Evolutionary conservation across 352 stramenopile species (phyloP).

Genomic region (Phytophthora hybrid): DNA sequence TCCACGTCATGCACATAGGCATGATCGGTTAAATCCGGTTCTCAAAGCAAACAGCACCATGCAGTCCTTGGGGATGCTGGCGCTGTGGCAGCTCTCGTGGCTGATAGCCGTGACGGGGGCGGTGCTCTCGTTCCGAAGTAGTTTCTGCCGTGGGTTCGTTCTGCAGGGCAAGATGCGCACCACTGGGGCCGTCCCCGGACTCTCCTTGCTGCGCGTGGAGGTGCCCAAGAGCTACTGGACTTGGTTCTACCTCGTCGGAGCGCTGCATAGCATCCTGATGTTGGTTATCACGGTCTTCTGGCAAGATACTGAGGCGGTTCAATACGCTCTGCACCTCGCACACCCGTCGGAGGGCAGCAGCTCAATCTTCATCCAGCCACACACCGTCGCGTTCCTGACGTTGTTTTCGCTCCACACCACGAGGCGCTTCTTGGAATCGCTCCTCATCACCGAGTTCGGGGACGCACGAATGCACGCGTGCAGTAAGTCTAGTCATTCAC

Average conservation of each 20-base stretch:
- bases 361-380: slow-evolving; percentile 42
- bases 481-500: slow-evolving; percentile 30
- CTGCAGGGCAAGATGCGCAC: slow-evolving; percentile 56
- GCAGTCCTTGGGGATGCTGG: slow-evolving; percentile 28
- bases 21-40: slow-evolving; percentile 30
- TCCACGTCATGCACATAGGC: slow-evolving; percentile 7
- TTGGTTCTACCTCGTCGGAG: slow-evolving; percentile 77
- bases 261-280: slow-evolving; percentile 53
- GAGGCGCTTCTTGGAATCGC: slow-evolving; percentile 65
- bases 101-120: slow-evolving; percentile 37
- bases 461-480: slow-evolving; percentile 66
- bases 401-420: slow-evolving; percentile 66
- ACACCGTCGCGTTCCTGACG: slow-evolving; percentile 54
- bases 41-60: slow-evolving; percentile 9
- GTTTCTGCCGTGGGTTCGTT: slow-evolving; percentile 50
- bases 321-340: slow-evolving; percentile 45
- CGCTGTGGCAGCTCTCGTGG: slow-evolving; percentile 49
- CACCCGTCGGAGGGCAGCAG: slow-evolving; percentile 20
- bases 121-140: slow-evolving; percentile 46
- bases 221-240: slow-evolving; percentile 71
- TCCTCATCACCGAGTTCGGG: slow-evolving; percentile 75
- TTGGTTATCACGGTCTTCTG: slow-evolving; percentile 41
- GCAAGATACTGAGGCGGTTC: slow-evolving; percentile 40
- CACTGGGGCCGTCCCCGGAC: slow-evolving; percentile 29
- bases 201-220: slow-evolving; percentile 47